Conservation (phyloP, 2,329 filamentous ascomycete genomes). For the Geosmithia putterillii region DNA sequence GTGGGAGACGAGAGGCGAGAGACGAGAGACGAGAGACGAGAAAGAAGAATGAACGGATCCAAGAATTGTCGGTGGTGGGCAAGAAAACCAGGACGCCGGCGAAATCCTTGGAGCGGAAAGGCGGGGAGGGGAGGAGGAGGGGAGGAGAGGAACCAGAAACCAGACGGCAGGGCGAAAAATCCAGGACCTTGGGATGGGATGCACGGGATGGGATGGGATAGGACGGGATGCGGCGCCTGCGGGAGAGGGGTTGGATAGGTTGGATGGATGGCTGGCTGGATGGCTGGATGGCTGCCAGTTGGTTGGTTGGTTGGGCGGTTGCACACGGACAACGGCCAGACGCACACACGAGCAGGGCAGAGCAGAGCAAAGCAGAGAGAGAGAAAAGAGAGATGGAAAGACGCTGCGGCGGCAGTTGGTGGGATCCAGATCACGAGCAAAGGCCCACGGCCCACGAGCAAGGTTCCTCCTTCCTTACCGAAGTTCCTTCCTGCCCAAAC, state of each 20-base stretch:
- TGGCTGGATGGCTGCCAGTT: neutral
- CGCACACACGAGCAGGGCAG: too few relatives aligned
- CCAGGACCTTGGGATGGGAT: neutral
- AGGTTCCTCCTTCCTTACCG: too few relatives aligned
- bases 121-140: too few relatives aligned
- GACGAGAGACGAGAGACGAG: too few relatives aligned
- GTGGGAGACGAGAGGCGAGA: too few relatives aligned
- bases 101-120: neutral
- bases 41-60: neutral
- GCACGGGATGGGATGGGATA: neutral
- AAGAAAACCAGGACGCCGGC: neutral
- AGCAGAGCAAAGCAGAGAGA: too few relatives aligned
- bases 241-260: neutral
- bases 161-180: neutral
- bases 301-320: neutral
- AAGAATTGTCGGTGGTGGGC: neutral
- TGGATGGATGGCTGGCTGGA: neutral
- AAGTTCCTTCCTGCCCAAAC: too few relatives aligned
- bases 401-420: too few relatives aligned
- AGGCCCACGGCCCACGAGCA: too few relatives aligned
- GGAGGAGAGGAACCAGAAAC: neutral
- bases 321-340: neutral
- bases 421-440: too few relatives aligned
- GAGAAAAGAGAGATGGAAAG: too few relatives aligned
- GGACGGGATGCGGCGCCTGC: too few relatives aligned